These are phyloP conservation scores for Turritis glabra DNA, from an alignment of 345 rosid species.

Conservation along the genomic window DNA sequence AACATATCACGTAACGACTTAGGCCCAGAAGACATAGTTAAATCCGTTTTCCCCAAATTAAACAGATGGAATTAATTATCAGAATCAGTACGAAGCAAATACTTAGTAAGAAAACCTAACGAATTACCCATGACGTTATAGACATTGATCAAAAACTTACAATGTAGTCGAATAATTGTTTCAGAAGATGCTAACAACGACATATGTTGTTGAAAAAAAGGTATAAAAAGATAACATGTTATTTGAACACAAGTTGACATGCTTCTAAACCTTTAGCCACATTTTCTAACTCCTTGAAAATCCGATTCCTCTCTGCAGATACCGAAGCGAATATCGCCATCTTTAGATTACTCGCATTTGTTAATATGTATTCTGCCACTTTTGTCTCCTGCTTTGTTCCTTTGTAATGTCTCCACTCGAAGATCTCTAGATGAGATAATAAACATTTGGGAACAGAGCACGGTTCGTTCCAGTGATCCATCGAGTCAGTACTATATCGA, in stretches of 20 bases:
- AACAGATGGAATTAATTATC: neutral
- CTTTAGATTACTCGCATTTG: neutral
- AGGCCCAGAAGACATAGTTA: too few species aligned
- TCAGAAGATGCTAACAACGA: neutral
- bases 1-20: too few species aligned
- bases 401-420: neutral
- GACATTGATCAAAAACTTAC: neutral
- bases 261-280: neutral
- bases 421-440: neutral
- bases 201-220: neutral
- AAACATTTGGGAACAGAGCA: neutral
- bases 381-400: neutral
- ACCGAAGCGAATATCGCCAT: neutral
- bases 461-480: neutral
- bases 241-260: neutral
- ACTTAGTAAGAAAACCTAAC: neutral
- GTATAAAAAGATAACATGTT: too few species aligned
- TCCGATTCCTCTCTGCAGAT: neutral
- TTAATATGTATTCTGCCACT: neutral
- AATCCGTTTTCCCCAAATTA: neutral
- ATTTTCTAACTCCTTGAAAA: neutral
- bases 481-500: neutral
- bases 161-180: neutral
- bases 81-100: neutral
- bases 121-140: too few species aligned